A percentile compares a stretch with the other conserved stretches of the same genome.
Conservation (phyloP, 108 stramenopile genomes). For the Parietichytrium sp. region DNA sequence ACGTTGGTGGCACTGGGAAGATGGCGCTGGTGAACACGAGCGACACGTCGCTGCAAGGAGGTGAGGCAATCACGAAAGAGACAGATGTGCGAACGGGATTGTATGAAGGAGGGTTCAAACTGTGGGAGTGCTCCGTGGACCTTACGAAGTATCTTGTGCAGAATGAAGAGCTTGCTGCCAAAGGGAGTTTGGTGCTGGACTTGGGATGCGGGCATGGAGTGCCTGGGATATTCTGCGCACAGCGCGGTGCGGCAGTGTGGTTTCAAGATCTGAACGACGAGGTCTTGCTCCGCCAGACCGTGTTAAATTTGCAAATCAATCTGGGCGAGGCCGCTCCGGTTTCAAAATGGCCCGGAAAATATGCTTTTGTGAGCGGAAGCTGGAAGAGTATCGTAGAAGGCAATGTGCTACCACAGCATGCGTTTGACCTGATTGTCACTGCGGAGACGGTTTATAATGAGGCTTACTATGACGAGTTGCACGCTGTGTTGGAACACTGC, state of each 20-base stretch:
- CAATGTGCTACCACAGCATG: background rate
- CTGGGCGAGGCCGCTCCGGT: background rate
- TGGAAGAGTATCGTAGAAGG: background rate
- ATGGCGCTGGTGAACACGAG: no score
- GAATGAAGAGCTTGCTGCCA: background rate
- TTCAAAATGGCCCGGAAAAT: background rate
- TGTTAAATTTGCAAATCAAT: background rate
- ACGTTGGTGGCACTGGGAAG: no score
- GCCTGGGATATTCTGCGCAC: background rate
- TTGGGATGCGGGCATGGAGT: constrained; percentile 31
- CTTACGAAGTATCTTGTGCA: background rate
- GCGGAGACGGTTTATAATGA: constrained; percentile 9
- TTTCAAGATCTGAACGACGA: constrained; percentile 31
- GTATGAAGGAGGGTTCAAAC: constrained; percentile 11
- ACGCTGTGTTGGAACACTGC: background rate
- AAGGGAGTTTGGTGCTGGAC: background rate
- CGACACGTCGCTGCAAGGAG: no score
- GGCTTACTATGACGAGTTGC: background rate
- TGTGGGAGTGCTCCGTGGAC: constrained; percentile 35
- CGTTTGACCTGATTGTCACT: background rate
- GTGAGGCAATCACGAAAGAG: background rate
- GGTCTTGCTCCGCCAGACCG: background rate
- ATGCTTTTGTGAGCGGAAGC: background rate
- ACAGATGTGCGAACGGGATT: background rate
- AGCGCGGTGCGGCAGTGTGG: background rate